A percentile compares a stretch with the other conserved stretches of the same genome.
Evolutionary conservation across 2,329 filamentous ascomycete genomes (phyloP).

Genomic region (Venturia nashicola): DNA sequence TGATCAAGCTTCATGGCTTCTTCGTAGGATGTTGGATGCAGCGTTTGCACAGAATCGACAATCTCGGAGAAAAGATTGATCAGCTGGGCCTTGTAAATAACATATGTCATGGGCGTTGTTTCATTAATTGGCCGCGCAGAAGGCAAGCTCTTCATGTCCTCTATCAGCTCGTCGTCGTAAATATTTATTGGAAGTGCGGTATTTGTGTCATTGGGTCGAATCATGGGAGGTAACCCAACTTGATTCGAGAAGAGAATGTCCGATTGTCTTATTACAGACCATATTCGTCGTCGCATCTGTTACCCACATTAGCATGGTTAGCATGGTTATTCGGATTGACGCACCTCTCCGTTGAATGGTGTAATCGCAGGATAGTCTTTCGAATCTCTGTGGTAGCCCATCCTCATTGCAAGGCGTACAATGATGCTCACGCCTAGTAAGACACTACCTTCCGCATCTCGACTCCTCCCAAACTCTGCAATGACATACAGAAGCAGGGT

Average conservation of each 20-base stretch:
- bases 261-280: slow-evolving; percentile 57
- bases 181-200: slow-evolving; percentile 65
- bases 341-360: slow-evolving; percentile 27
- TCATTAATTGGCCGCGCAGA: slow-evolving; percentile 55
- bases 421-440: slow-evolving; percentile 49
- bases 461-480: slow-evolving; percentile 60
- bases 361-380: slow-evolving; percentile 22
- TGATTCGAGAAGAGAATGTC: slow-evolving; percentile 72
- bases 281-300: slow-evolving; percentile 55
- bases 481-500: slow-evolving; percentile 65
- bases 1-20: slow-evolving; percentile 48
- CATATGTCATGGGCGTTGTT: slow-evolving; percentile 64
- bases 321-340: slow-evolving; percentile 66
- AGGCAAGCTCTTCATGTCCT: slow-evolving; percentile 55
- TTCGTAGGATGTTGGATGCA: slow-evolving; percentile 49
- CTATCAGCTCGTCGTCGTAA: slow-evolving; percentile 68
- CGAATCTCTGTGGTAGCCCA: slow-evolving; percentile 31
- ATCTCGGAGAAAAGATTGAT: slow-evolving; percentile 60
- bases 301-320: slow-evolving; percentile 61
- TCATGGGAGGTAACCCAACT: slow-evolving; percentile 48
- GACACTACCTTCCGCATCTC: slow-evolving; percentile 60
- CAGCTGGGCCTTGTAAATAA: slow-evolving; percentile 62
- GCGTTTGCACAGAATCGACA: slow-evolving; percentile 51
- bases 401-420: slow-evolving; percentile 31
- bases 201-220: slow-evolving; percentile 63